These are phyloP conservation scores for Fraxinus pennsylvanica DNA, from an alignment of 257 asterid species.

Conservation along the genomic window DNA sequence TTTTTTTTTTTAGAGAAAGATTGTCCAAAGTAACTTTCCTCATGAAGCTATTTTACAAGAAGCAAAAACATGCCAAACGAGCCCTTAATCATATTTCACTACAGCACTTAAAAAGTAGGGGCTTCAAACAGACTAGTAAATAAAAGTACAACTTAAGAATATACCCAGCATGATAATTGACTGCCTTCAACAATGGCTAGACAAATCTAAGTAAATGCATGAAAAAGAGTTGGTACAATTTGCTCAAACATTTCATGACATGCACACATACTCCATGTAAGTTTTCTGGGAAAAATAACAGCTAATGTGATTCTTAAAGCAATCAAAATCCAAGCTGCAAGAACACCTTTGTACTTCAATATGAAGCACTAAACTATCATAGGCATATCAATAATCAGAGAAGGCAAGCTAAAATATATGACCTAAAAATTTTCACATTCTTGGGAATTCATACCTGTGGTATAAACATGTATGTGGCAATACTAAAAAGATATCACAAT, in stretches of 20 bases:
- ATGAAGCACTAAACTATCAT: background rate
- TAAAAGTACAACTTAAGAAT: background rate
- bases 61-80: too few species aligned
- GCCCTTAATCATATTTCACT: background rate
- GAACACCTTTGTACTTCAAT: background rate
- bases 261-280: background rate
- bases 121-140: background rate
- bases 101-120: background rate
- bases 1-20: too few species aligned
- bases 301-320: background rate
- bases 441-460: background rate
- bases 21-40: too few species aligned
- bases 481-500: too few species aligned
- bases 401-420: background rate
- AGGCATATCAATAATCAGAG: background rate
- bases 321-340: background rate
- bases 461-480: too few species aligned
- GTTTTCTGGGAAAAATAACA: background rate
- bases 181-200: background rate
- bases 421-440: background rate
- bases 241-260: background rate
- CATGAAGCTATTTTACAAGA: too few species aligned
- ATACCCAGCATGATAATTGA: background rate
- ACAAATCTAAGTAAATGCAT: background rate
- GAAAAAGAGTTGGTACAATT: background rate